Conservation (phyloP, 176 grass and related monocot species). For the Carex parvula region DNA sequence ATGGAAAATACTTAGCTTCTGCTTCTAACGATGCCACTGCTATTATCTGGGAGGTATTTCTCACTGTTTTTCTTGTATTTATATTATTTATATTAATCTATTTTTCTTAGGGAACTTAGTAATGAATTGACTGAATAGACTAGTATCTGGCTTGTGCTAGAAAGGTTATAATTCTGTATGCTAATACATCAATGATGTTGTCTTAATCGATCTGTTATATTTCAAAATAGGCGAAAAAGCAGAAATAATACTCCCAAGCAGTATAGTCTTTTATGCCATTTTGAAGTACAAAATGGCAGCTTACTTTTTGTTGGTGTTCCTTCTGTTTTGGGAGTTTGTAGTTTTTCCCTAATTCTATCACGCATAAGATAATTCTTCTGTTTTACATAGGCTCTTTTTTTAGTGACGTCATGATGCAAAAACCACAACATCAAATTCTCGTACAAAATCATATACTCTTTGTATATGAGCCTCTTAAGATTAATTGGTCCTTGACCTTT, state of each 20-base stretch:
- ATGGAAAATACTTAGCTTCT: slow-evolving; percentile 81
- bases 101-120: background rate
- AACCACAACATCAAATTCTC: background rate
- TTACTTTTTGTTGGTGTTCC: background rate
- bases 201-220: background rate
- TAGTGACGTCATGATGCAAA: background rate
- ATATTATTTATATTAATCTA: background rate
- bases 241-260: background rate
- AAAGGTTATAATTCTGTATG: background rate
- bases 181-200: background rate
- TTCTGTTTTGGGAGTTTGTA: background rate
- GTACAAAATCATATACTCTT: background rate
- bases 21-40: slow-evolving; percentile 74
- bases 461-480: background rate
- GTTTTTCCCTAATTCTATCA: background rate
- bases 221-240: background rate
- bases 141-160: background rate
- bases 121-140: background rate
- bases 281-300: background rate
- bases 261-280: background rate
- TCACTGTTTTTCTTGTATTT: slow-evolving; percentile 8
- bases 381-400: background rate
- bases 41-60: slow-evolving; percentile 95
- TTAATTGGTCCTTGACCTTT: background rate
- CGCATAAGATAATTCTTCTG: background rate